phyloP scores from a whole-genome alignment of 1,284 basidiomycete genomes.

The Pseudozyma hubeiensis region DNA sequence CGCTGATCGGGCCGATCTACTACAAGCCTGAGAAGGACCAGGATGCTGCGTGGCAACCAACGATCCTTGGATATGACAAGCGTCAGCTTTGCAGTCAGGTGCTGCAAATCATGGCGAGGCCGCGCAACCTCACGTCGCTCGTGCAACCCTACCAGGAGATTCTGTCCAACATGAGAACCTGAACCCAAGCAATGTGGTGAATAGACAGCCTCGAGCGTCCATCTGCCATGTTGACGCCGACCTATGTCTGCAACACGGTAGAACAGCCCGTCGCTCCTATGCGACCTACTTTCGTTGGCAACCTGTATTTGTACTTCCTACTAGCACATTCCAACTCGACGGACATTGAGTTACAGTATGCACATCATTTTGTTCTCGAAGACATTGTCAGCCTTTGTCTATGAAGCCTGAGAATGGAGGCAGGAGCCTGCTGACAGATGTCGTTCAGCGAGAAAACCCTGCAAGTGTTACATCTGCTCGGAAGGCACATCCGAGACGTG shows the following conservation, averaged over 20 bases:
- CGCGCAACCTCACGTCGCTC: slow-evolving; percentile 41
- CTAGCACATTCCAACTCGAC: background rate
- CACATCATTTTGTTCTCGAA: too few relatives aligned
- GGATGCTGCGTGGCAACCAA: slow-evolving; percentile 41
- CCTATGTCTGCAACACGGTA: too few relatives aligned
- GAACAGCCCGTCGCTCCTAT: too few relatives aligned
- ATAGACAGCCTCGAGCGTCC: too few relatives aligned
- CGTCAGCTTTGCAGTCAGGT: slow-evolving; percentile 44
- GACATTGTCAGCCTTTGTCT: too few relatives aligned
- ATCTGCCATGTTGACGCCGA: too few relatives aligned
- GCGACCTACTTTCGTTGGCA: background rate
- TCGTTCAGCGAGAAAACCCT: too few relatives aligned
- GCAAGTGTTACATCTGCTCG: background rate
- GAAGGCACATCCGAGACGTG: background rate
- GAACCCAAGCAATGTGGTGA: background rate
- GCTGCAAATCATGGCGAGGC: slow-evolving; percentile 47
- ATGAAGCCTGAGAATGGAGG: too few relatives aligned
- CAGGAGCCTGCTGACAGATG: too few relatives aligned
- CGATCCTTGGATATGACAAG: slow-evolving; percentile 44
- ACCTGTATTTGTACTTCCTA: slow-evolving; percentile 1
- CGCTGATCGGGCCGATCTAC: slow-evolving; percentile 65
- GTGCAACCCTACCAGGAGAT: slow-evolving; percentile 53
- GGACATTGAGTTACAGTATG: too few relatives aligned
- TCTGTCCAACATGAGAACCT: slow-evolving; percentile 38
- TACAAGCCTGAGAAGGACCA: slow-evolving; percentile 49